phyloP scores from a whole-genome alignment of 108 stramenopile species.

The Stephanodiscus triporus region DNA sequence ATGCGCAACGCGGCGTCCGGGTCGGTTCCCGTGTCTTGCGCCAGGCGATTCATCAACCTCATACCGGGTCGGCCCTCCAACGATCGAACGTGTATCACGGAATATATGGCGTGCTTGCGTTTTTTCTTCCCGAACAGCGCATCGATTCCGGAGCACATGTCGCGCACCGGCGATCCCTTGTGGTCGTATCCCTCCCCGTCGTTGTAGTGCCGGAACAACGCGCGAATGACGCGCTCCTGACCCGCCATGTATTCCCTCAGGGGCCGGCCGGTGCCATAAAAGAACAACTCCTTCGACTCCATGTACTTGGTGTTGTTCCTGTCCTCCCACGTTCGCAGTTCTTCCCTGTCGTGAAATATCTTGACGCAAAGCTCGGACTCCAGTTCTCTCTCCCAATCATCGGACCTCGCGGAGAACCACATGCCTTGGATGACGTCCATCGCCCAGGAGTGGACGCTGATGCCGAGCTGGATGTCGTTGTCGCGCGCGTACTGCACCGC shows the following conservation, averaged over 20 bases:
- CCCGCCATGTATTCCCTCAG: conserved; percentile 26
- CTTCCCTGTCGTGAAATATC: background rate
- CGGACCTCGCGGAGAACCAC: conserved; percentile 1
- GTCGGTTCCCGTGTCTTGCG: conserved; percentile 15
- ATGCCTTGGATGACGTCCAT: conserved; percentile 12
- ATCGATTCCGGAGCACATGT: conserved; percentile 38
- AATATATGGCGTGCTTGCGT: background rate
- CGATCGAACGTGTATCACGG: conserved; percentile 21
- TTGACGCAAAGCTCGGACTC: conserved; percentile 12
- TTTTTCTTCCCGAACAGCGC: conserved; percentile 20
- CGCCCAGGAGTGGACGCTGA: conserved; percentile 21
- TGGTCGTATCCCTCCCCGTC: conserved; percentile 5
- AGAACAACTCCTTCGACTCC: conserved; percentile 22
- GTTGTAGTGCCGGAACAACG: conserved; percentile 42
- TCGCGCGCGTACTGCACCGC: conserved; percentile 19
- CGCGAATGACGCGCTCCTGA: conserved; percentile 6
- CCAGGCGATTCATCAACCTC: background rate
- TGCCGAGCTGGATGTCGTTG: conserved; percentile 17
- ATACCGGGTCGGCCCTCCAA: conserved; percentile 15
- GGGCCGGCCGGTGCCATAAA: background rate
- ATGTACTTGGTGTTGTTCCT: background rate
- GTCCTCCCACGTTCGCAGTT: conserved; percentile 7
- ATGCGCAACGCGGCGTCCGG: conserved; percentile 34
- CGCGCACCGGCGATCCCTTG: background rate
- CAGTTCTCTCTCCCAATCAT: conserved; percentile 10